Base-by-base conservation (phyloP, 345 rosid genomes). In the Eutrema heterophyllum region DNA sequence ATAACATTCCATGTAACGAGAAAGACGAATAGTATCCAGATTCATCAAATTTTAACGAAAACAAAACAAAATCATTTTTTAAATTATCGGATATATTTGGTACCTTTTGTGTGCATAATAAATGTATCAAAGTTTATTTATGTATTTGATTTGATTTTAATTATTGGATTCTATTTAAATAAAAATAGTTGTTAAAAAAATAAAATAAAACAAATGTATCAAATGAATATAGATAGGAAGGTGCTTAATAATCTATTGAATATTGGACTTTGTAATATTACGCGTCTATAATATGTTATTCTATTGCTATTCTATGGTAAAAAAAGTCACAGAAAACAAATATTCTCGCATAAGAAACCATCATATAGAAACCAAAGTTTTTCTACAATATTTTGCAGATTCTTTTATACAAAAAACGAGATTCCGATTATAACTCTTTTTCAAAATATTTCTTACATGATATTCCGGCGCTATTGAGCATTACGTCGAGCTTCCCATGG, bases 381-480 rank as follows among this genome's bases (percentile, higher is more conserved):
- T 50, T 9, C 29, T 21, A 29, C 10, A 26, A 9, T 29, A 15
- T 15, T 9, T 16, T 49, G 15, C 10, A 9, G 4, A 9, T 38
- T 35, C 7, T 18, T 33, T 15, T 27, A 30, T 6, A 30, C 33
- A 30, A 30, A 30, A 30, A 66, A 10, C 59, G 8, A 15, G 0
- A 56, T 56, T 38, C 5, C 12, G 15, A 39, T 3, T 51, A 29
- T 52, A 48, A 16, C 13, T 53, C 11, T 30, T 30, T n/a, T 30
- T 1, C 0, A 45, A 16, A 27, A 5, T 24, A 13, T 33, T 43
- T 26, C 80, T 72, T 78, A 78, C 96, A 91, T 1, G 85, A 52
- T 51, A 87, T 75, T 10, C 98, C 97, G 0, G 95, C 98, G 16
- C 84, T 89, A 86, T 90, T 90, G 81, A 81, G 87, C 94, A 92